These are phyloP conservation scores for Fusarium sp. DNA, from an alignment of 2,329 filamentous ascomycete species.

Conservation along the genomic window DNA sequence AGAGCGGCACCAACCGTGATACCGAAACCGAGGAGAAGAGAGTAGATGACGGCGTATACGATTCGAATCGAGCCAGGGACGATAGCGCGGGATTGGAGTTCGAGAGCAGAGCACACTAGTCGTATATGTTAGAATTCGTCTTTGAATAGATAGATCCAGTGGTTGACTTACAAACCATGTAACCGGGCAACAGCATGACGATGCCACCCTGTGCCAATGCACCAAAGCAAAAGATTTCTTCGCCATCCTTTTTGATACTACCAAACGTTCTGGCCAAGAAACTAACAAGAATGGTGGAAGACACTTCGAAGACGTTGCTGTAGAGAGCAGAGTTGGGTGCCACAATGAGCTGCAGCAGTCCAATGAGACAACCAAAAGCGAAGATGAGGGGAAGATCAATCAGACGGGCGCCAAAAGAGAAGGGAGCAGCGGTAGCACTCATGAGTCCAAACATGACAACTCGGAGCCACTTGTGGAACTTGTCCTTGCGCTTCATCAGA, in stretches of 20 bases:
- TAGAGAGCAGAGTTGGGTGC: conserved; percentile 76
- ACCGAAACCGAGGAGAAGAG: conserved; percentile 76
- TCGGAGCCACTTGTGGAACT: conserved; percentile 62
- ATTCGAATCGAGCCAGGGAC: conserved; percentile 78
- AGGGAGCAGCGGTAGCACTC: conserved; percentile 76
- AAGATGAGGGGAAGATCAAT: conserved; percentile 81
- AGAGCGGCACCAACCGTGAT: conserved; percentile 74
- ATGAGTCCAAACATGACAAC: conserved; percentile 78
- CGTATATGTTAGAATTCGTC: not conserved
- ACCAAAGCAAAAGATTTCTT: conserved; percentile 71
- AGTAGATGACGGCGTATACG: conserved; percentile 80
- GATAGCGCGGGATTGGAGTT: conserved; percentile 75
- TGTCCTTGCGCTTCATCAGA: conserved; percentile 65
- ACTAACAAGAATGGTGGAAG: conserved; percentile 69
- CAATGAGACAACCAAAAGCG: conserved; percentile 75
- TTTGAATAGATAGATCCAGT: not conserved
- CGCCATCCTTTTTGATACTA: conserved; percentile 59
- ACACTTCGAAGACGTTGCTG: conserved; percentile 73
- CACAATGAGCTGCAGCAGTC: conserved; percentile 75
- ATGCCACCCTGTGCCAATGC: conserved; percentile 73
- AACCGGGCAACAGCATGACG: conserved; percentile 73
- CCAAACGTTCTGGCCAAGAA: conserved; percentile 72
- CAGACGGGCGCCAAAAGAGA: conserved; percentile 76
- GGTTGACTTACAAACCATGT: conserved; percentile 62
- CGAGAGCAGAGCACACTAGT: conserved; percentile 61